phyloP scores from a whole-genome alignment of 345 rosid genomes.

The Brassica incana region DNA sequence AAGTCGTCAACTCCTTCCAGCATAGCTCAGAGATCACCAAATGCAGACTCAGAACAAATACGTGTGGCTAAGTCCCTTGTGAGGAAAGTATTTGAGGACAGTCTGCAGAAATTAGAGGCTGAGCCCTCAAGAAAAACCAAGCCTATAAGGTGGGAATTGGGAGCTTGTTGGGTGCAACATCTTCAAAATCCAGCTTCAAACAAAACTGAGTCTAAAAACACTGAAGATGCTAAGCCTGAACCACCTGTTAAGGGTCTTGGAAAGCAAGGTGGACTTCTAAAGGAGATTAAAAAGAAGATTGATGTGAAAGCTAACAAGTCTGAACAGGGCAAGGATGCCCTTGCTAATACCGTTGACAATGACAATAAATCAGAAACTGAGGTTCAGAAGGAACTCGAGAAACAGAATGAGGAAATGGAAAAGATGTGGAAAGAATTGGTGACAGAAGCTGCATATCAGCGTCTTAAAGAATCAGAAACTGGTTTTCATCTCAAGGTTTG shows the following conservation, averaged over 20 bases:
- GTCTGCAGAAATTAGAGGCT: conserved; percentile 70
- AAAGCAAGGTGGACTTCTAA: conserved; percentile 88
- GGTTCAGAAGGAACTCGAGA: conserved; percentile 61
- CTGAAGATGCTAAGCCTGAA: conserved; percentile 76
- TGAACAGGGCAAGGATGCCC: conserved; percentile 61
- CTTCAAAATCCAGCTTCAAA: conserved; percentile 86
- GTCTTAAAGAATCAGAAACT: conserved; percentile 85
- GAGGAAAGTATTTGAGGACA: conserved; percentile 67
- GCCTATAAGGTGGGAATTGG: conserved; percentile 92
- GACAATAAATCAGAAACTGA: conserved; percentile 50
- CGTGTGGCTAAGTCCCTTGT: conserved; percentile 62
- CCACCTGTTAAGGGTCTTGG: conserved; percentile 95
- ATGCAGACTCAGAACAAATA: conserved; percentile 59
- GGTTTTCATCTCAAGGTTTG: conserved; percentile 93
- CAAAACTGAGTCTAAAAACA: conserved; percentile 66
- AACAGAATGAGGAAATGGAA: conserved; percentile 61
- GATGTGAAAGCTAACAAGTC: conserved; percentile 62
- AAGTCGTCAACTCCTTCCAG: conserved; percentile 55
- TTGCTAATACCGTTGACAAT: conserved; percentile 43
- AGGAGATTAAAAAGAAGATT: conserved; percentile 83
- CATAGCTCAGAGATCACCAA: conserved; percentile 59
- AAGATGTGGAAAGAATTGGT: conserved; percentile 66
- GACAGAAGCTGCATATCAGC: conserved; percentile 76
- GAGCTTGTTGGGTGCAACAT: conserved; percentile 97
- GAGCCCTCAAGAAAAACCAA: conserved; percentile 50